Conservation (phyloP, 345 rosid genomes). For the Stellera chamaejasme region DNA sequence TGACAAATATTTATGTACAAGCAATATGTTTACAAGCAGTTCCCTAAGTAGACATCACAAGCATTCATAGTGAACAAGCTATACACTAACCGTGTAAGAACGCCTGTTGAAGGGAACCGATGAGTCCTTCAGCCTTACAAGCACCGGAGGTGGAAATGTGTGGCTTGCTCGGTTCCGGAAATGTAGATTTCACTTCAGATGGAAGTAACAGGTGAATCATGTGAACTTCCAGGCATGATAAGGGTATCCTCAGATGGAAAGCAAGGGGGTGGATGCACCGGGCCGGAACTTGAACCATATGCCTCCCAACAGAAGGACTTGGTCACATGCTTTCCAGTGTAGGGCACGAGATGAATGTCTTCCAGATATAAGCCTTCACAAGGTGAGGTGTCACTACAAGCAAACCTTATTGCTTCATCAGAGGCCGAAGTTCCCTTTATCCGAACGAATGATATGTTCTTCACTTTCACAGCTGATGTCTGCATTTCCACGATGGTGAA, state of each 20-base stretch:
- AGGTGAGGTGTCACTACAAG: conserved; percentile 60
- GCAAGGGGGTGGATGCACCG: conserved; percentile 56
- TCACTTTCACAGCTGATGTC: conserved; percentile 69
- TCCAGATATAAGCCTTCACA: conserved; percentile 54
- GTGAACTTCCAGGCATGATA: too few relatives aligned
- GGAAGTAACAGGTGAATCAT: too few relatives aligned
- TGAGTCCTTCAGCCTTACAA: too few relatives aligned
- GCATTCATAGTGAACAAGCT: too few relatives aligned
- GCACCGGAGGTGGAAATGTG: too few relatives aligned
- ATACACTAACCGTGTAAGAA: too few relatives aligned
- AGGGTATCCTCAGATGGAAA: conserved; percentile 4
- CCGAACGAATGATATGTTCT: conserved; percentile 44
- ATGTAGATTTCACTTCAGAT: too few relatives aligned
- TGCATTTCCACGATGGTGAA: conserved; percentile 23
- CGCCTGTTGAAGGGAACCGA: too few relatives aligned
- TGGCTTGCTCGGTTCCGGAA: too few relatives aligned
- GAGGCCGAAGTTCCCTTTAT: conserved; percentile 77
- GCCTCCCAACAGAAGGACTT: conserved; percentile 80
- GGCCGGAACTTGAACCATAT: conserved; percentile 49
- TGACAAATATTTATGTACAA: too few relatives aligned
- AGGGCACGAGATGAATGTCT: conserved; percentile 49
- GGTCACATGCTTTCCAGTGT: conserved; percentile 19
- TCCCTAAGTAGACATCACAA: too few relatives aligned
- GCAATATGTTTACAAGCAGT: too few relatives aligned
- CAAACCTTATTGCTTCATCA: conserved; percentile 56